phyloP scores from a whole-genome alignment of 345 rosid genomes.

The Lumnitzera littorea region DNA sequence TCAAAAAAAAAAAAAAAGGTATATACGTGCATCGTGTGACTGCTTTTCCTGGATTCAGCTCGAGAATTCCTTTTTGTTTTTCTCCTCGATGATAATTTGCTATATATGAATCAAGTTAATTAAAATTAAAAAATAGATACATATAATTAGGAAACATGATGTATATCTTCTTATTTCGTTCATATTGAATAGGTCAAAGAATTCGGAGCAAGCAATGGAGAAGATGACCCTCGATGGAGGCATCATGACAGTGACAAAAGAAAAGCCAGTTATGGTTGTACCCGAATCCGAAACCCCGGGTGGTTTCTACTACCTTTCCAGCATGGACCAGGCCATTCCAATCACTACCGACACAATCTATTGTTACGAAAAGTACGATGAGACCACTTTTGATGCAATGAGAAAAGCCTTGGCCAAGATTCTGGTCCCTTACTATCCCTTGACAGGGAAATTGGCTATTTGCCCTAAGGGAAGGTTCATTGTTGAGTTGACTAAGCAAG shows the following conservation, averaged over 20 bases:
- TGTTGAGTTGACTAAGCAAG: background rate
- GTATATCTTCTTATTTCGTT: too few relatives aligned
- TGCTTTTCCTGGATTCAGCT: too few relatives aligned
- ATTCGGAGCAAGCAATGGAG: too few relatives aligned
- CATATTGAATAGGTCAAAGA: too few relatives aligned
- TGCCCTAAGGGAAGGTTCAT: background rate
- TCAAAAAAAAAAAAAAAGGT: too few relatives aligned
- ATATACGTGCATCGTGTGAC: too few relatives aligned
- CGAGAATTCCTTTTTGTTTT: too few relatives aligned
- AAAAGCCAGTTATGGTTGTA: background rate
- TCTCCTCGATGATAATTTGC: too few relatives aligned
- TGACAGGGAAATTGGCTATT: background rate
- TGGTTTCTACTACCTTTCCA: background rate
- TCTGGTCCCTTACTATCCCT: background rate
- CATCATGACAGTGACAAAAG: background rate
- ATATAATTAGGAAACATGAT: too few relatives aligned
- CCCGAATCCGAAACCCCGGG: slow-evolving; percentile 3
- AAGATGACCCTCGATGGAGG: too few relatives aligned
- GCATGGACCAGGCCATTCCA: slow-evolving; percentile 3
- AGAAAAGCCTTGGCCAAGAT: slow-evolving; percentile 3
- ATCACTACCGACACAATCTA: background rate
- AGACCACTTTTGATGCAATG: background rate
- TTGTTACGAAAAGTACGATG: background rate
- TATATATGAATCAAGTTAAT: too few relatives aligned
- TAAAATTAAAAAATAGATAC: too few relatives aligned